These are phyloP conservation scores for Penicillium canariense DNA, from an alignment of 495 filamentous ascomycete genomes.

Conservation along the genomic window DNA sequence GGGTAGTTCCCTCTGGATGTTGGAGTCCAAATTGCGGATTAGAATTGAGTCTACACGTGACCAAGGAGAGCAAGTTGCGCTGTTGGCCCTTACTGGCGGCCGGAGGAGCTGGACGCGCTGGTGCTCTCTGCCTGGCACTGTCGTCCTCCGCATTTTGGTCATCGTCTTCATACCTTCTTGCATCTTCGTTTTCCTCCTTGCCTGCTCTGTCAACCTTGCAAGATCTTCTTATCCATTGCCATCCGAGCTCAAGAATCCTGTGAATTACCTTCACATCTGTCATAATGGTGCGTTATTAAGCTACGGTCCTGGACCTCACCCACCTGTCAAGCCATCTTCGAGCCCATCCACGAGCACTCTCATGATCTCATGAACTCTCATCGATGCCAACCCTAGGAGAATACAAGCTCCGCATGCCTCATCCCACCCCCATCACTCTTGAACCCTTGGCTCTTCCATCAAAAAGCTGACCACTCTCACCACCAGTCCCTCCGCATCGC, in stretches of 20 bases:
- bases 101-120: conserved; percentile 42
- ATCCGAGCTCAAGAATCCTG: not conserved
- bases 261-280: conserved; percentile 7
- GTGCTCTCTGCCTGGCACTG: conserved; percentile 32
- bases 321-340: conserved; percentile 12
- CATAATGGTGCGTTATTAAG: conserved; percentile 39
- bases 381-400: not conserved
- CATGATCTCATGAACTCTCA: not conserved
- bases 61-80: conserved; percentile 13
- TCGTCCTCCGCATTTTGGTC: conserved; percentile 24
- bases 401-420: not conserved
- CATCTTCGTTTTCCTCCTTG: conserved; percentile 7
- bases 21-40: conserved; percentile 14
- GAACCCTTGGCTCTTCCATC: not conserved
- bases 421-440: not conserved
- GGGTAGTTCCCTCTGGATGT: not conserved
- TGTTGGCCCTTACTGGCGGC: conserved; percentile 20
- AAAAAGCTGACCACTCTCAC: conserved; percentile 16
- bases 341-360: not conserved
- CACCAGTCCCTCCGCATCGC: conserved; percentile 84
- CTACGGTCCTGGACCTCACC: conserved; percentile 16
- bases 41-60: conserved; percentile 28
- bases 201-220: not conserved
- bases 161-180: conserved; percentile 9
- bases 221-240: not conserved